Evolutionary conservation across 495 filamentous ascomycete species (phyloP).

Genomic region (Penicillium canescens): DNA sequence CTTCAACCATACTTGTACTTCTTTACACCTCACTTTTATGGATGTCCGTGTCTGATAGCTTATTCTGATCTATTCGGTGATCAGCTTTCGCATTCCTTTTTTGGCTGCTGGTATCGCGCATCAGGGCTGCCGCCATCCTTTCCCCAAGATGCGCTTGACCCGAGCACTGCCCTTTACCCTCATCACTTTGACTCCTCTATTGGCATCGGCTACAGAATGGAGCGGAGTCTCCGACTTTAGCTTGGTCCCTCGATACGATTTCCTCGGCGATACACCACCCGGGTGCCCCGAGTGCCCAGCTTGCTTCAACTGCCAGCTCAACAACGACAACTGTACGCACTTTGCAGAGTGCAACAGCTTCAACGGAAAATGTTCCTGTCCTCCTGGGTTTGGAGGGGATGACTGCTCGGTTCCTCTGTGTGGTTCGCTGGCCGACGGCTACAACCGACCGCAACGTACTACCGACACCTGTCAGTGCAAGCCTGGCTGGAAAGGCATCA

Average conservation of each 20-base stretch:
- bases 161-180: constrained; percentile 26
- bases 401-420: constrained; percentile 88
- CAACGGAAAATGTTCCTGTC: constrained; percentile 89
- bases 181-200: constrained; percentile 25
- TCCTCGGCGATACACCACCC: constrained; percentile 57
- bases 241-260: constrained; percentile 39
- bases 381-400: constrained; percentile 87
- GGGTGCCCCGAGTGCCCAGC: constrained; percentile 61
- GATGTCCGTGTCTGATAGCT: constrained; percentile 5
- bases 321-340: constrained; percentile 86
- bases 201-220: constrained; percentile 25
- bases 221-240: constrained; percentile 34
- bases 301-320: constrained; percentile 96
- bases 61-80: constrained; percentile 13
- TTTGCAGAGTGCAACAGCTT: constrained; percentile 81
- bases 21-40: constrained; percentile 2
- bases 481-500: constrained; percentile 96
- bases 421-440: constrained; percentile 79
- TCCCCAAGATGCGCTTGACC: constrained; percentile 34
- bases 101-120: constrained; percentile 7
- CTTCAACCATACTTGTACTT: constrained; percentile 5
- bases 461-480: constrained; percentile 77
- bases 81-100: constrained; percentile 8
- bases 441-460: constrained; percentile 68
- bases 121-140: constrained; percentile 9